Conservation (phyloP, 345 rosid genomes). For the Psidium guajava region DNA sequence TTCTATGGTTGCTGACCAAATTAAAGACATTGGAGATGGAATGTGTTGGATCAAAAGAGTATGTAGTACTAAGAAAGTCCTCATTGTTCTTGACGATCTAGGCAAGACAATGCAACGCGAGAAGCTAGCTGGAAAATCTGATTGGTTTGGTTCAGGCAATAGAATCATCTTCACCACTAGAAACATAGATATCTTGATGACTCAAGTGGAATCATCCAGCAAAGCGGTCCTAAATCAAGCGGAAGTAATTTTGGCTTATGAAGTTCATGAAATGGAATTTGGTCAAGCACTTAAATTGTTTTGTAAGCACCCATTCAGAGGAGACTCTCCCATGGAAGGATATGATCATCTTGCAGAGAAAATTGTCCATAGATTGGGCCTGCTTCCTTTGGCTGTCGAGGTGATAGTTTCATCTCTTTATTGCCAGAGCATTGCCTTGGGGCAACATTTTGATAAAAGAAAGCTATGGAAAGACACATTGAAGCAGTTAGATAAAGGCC, state of each 20-base stretch:
- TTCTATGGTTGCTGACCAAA: neutral
- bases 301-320: neutral
- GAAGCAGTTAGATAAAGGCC: neutral
- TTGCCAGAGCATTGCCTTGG: accelerated
- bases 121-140: neutral
- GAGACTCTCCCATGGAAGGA: accelerated
- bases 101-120: neutral
- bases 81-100: neutral
- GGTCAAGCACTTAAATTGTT: neutral
- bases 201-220: neutral
- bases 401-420: neutral
- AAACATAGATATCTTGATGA: neutral
- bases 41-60: neutral
- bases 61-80: neutral
- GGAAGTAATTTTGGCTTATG: neutral
- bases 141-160: neutral
- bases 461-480: neutral
- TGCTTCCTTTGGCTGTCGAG: neutral
- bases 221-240: neutral
- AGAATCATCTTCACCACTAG: neutral
- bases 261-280: neutral
- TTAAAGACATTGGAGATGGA: neutral
- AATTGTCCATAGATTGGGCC: accelerated
- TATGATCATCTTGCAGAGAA: neutral
- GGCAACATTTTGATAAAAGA: neutral